Base-by-base conservation (phyloP, 2,329 filamentous ascomycete genomes). In the Sordariomycetes sp. region DNA sequence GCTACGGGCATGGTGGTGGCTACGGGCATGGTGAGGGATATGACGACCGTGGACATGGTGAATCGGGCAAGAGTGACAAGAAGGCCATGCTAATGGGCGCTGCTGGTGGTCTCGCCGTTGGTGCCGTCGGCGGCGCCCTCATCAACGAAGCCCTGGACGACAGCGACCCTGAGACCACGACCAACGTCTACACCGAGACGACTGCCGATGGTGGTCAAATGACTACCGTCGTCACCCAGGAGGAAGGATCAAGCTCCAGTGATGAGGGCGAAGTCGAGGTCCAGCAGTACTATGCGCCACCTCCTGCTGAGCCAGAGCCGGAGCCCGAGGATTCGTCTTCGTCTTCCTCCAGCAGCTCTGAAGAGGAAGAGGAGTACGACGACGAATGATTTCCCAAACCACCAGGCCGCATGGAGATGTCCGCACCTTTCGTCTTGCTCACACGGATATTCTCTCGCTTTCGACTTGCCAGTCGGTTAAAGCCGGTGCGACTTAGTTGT, bases 21-120 rank as follows among this genome's bases (percentile, higher is more conserved):
- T 37, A 38, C 8, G 35, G 32, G 24, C 46, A 39, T 35, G 46
- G 41, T 25, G 46, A 46, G 10, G 36, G 36, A 10, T 41, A 41
- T 12, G 33, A 39, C 8, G 42, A 43, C 25, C 25, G 34, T 7
- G 35, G 21, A 9, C 3, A 19, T 6, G 21, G 16, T 9, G 5
- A 18, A 40, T 54, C 64, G 42, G 57, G 61, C 46, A 55, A 55
- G 26, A 64, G 65, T 37, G 61, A 65, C 35, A 69, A 63, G 42
- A 70, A 33, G 31, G 70, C 68, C 46, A 63, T 76, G 50, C 57
- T 79, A 29, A 63, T 75, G 16, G 75, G 66, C 28, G 76, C 71
- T 33, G 71, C 69, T 8, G 76, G 65, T 23, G 78, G 77, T 53
- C 49, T 79, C 15, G 75, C 70, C 2, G 57, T 68, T 10, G 73